phyloP scores from a whole-genome alignment of 208 protist species.

The Zelonia costaricensis region DNA sequence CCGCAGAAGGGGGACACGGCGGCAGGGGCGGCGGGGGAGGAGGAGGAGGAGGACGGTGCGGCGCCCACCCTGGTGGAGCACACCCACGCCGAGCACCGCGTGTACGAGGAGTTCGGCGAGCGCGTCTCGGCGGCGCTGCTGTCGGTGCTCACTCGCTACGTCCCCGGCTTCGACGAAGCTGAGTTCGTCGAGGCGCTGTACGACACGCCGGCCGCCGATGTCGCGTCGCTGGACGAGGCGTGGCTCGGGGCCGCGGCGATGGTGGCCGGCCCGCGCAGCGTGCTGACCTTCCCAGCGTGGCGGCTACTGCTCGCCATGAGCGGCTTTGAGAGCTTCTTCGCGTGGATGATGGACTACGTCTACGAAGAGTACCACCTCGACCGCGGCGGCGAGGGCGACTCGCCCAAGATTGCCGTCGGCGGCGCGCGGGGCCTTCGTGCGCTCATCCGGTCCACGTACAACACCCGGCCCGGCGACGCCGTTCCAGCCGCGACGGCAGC shows the following conservation, averaged over 20 bases:
- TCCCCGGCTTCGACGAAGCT: conserved; percentile 67
- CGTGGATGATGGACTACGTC: conserved; percentile 86
- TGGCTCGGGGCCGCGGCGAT: not conserved
- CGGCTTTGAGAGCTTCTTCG: conserved; percentile 79
- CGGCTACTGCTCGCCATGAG: conserved; percentile 76
- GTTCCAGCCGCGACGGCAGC: not conserved
- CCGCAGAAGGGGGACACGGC: not conserved
- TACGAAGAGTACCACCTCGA: conserved; percentile 76
- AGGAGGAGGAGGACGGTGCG: not conserved
- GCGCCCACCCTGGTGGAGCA: conserved; percentile 37
- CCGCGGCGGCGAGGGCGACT: conserved; percentile 11
- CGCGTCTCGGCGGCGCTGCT: conserved; percentile 55
- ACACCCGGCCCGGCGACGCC: conserved; percentile 1
- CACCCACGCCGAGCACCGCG: conserved; percentile 63
- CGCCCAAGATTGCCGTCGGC: conserved; percentile 39
- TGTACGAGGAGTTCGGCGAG: conserved; percentile 65
- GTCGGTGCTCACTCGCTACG: conserved; percentile 40
- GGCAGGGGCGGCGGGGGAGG: not conserved
- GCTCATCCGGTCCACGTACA: conserved; percentile 60
- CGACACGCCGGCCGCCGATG: conserved; percentile 46
- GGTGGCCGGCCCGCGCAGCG: conserved; percentile 23
- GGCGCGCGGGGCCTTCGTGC: conserved; percentile 74
- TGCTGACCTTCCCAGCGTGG: conserved; percentile 83
- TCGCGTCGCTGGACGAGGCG: not conserved
- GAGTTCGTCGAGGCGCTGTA: conserved; percentile 81